These are phyloP conservation scores for Talaromyces thailandensis DNA, from an alignment of 495 filamentous ascomycete species.

Conservation along the genomic window DNA sequence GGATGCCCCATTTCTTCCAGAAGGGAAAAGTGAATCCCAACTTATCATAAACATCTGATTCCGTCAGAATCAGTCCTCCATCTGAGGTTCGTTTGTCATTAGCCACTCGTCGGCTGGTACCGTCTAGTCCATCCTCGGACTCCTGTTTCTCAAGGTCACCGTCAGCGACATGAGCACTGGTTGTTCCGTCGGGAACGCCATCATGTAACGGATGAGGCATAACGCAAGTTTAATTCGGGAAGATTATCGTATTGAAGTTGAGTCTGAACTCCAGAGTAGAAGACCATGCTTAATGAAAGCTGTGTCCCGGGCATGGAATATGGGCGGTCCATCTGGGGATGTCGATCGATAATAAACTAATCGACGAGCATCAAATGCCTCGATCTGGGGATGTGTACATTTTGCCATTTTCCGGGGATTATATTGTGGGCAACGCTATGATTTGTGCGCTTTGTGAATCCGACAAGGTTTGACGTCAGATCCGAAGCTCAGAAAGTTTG, in stretches of 20 bases:
- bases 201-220: constrained; percentile 8
- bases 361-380: not conserved
- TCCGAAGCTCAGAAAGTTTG: constrained; percentile 1
- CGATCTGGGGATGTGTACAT: constrained; percentile 1
- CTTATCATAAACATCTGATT: constrained; percentile 49
- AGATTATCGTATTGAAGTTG: constrained; percentile 5
- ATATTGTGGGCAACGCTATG: constrained; percentile 4
- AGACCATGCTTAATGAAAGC: constrained; percentile 3
- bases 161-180: constrained; percentile 8
- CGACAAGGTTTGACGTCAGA: constrained; percentile 7
- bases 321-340: not conserved
- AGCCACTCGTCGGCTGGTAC: constrained; percentile 7
- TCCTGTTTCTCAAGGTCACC: constrained; percentile 20
- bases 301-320: not conserved
- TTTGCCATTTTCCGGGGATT: constrained; percentile 5
- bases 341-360: constrained; percentile 1
- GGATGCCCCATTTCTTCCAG: constrained; percentile 61
- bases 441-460: constrained; percentile 5
- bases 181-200: constrained; percentile 1
- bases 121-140: constrained; percentile 6
- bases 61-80: constrained; percentile 45
- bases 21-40: constrained; percentile 47
- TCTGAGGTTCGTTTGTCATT: constrained; percentile 11
- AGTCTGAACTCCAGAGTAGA: not conserved
- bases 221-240: not conserved